Evolutionary conservation across 2,329 filamentous ascomycete species (phyloP).

Genomic region (Fusarium agapanthi): DNA sequence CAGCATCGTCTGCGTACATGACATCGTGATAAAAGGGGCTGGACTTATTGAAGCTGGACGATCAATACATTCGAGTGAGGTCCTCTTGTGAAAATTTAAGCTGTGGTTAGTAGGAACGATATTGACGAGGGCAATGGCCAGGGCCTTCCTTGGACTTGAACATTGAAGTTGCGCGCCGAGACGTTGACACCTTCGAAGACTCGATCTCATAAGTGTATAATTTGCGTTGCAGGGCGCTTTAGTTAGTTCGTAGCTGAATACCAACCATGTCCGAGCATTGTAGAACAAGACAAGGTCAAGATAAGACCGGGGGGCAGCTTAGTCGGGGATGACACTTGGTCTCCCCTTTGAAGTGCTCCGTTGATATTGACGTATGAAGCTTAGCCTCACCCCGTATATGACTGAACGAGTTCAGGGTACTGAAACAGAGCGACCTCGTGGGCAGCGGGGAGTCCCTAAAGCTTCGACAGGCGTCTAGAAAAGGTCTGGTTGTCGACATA

Average conservation of each 20-base stretch:
- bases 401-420: not conserved
- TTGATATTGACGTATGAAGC: not conserved
- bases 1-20: not conserved
- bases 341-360: too few species aligned
- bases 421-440: too few species aligned
- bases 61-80: rapidly evolving
- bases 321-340: too few species aligned
- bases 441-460: not conserved
- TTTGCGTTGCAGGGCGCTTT: rapidly evolving
- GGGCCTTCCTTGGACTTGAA: not conserved
- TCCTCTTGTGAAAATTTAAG: not conserved
- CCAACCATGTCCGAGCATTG: rapidly evolving
- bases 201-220: not conserved
- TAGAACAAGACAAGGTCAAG: not conserved
- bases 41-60: too few species aligned
- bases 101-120: not conserved
- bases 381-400: too few species aligned
- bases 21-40: not conserved
- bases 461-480: not conserved
- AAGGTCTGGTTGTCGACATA: too few species aligned
- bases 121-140: too few species aligned
- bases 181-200: too few species aligned
- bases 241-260: not conserved
- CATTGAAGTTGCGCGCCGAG: not conserved
- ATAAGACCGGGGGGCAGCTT: not conserved